Evolutionary conservation across 306 rosid genomes (phyloP), one percentile per base, ranked within the genome.

Genomic region (Parietaria judaica): DNA sequence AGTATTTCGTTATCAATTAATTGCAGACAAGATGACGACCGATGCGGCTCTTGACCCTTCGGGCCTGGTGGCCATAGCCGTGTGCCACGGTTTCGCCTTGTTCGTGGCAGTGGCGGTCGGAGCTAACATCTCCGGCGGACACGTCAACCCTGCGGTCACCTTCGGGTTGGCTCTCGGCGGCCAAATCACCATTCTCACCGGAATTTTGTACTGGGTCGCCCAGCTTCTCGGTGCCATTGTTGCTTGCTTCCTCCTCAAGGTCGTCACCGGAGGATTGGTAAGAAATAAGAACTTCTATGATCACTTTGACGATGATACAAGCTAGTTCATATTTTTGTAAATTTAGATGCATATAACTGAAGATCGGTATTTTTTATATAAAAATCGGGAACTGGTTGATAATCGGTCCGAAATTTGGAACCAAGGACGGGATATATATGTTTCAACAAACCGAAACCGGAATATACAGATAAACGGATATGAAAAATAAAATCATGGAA

Each of bases 81-180:
- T 84, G n/a, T 81, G 86, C 80, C 97, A 90, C 61, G 95, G 82
- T 10, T 79, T 90, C 73, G 95, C 95, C 74, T 80, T 90, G 6
- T 90, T 90, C 63, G 94, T 87, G 56, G 97, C 97, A 14, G 97
- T 90, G 65, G 36, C 95, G 1, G 70, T 87, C 65, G 84, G 85
- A 15, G 94, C 94, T 68, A 90, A 87, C 80, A 90, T 90, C 73
- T 90, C 97, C 50, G 94, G 95, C 37, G 97, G 95, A 4, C 97
- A 90, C 70, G 95, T 90, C 3, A 90, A 90, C 85, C 97, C 95
- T 11, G 94, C 97, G 6, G 97, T 90, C 62, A 90, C 95, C n/a
- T 84, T 90, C 41, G 94, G 97, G 16, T 80, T 90, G 85, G 95
- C 95, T 72, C 70, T 86, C 39, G 95, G 97, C 13, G 95, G 95